Base-by-base conservation (phyloP, 805 yeast genomes). In the Candida xiaguanensis region DNA sequence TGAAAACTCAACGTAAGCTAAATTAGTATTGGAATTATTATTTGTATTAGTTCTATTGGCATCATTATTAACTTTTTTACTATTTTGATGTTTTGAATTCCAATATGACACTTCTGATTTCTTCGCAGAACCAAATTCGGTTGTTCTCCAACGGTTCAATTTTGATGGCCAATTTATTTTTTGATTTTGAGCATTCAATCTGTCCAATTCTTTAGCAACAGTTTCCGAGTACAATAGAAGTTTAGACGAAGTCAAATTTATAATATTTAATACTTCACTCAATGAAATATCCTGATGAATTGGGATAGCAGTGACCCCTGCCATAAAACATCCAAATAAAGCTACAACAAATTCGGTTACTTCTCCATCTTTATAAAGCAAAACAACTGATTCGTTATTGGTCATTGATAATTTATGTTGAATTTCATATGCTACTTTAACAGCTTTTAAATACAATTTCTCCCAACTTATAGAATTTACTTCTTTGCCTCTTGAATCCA, bases 281-380 rank as follows among this genome's bases (percentile, higher is more conserved):
- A 81, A 63, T 23, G 83, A 82, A 19, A 79, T 74, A 39, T 80
- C 85, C 42, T 88, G 81, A 39, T 85, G 85, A 30, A 93, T 79
- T 0, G 99, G 99, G 4, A 93, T 91, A 0, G 98, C 98, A 2
- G 93, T 90, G 33, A 88, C 84, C 2, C 95, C 96, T 1, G 97
- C 95, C 41, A 91, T 67, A 48, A 91, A 86, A 55, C 97, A 90
- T 5, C 96, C 99, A 57, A 88, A 75, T 15, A 93, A 59, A 0
- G 98, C 95, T 1, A 85, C 77, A 0, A 86, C 76, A 56, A 90
- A 91, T 46, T 93, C 98, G 9, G 85, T 74, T 2, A 86, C 80
- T 58, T 93, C 98, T 22, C 74, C 74, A 42, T 83, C 88, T 50
- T 85, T 88, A 56, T 89, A 93, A 49, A 95, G 74, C 31, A 93